phyloP scores from a whole-genome alignment of 2,329 filamentous ascomycete genomes.

The Cadophora sp. region DNA sequence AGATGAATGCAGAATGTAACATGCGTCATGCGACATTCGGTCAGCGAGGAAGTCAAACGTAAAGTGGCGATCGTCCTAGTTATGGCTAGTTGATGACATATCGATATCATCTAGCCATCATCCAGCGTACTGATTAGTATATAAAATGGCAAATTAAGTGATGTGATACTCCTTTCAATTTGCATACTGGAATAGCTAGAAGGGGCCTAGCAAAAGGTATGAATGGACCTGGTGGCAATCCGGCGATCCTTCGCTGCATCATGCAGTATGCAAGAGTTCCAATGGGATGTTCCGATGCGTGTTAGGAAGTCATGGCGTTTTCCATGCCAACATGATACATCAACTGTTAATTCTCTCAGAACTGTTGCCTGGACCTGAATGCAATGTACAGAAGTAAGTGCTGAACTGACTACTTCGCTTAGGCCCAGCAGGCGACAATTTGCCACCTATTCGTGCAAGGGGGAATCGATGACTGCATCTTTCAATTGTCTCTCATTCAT shows the following conservation, averaged over 20 bases:
- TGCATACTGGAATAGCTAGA: background rate
- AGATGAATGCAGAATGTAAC: too few relatives aligned
- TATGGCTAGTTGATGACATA: background rate
- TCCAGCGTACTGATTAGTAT: background rate
- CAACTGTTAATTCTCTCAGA: background rate
- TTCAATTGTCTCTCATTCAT: background rate
- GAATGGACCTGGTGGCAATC: background rate
- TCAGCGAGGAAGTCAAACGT: background rate
- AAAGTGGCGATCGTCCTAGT: background rate
- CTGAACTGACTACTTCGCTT: background rate
- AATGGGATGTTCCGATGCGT: conserved; percentile 2
- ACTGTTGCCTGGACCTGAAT: background rate
- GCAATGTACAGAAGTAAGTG: background rate
- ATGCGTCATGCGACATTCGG: background rate
- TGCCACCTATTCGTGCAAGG: background rate
- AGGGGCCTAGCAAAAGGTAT: background rate
- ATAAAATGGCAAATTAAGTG: background rate
- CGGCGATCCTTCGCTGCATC: conserved; percentile 5
- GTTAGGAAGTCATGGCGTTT: background rate
- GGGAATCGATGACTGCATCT: background rate
- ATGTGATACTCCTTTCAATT: background rate
- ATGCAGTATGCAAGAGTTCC: background rate
- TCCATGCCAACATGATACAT: background rate
- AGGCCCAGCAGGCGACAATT: background rate
- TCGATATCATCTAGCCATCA: background rate